phyloP scores from a whole-genome alignment of 129 eudicot genomes.

The Flaveria trinervia region DNA sequence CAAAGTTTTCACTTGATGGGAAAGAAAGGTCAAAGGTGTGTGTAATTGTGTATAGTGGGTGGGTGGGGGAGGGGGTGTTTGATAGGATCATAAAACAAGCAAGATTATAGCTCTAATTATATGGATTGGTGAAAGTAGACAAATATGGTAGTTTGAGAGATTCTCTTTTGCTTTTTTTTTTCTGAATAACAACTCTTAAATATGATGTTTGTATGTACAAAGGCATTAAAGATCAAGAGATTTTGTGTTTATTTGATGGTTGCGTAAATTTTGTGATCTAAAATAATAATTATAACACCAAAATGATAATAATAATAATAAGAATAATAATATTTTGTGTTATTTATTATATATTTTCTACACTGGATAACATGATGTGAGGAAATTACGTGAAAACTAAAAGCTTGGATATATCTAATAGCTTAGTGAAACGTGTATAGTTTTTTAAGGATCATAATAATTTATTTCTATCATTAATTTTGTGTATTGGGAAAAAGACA shows the following conservation, averaged over 20 bases:
- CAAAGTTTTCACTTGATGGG: constrained; percentile 5
- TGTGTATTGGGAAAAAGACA: too few species aligned
- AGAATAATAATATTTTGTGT: too few species aligned
- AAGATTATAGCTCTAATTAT: background rate
- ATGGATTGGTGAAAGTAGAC: constrained; percentile 16
- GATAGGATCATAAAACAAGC: constrained; percentile 2
- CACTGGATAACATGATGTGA: too few species aligned
- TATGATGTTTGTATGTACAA: background rate
- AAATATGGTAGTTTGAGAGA: constrained; percentile 5
- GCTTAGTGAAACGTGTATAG: too few species aligned
- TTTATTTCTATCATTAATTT: too few species aligned
- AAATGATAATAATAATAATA: too few species aligned
- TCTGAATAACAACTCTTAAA: background rate
- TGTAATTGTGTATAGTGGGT: background rate
- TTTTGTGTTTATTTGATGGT: background rate
- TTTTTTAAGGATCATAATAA: too few species aligned
- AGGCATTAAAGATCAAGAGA: background rate
- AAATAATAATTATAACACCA: too few species aligned
- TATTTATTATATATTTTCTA: too few species aligned
- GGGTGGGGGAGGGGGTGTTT: background rate
- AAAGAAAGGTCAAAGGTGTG: background rate
- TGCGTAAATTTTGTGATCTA: background rate
- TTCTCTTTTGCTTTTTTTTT: constrained; percentile 5
- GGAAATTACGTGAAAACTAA: too few species aligned
- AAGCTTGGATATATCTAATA: too few species aligned